Evolutionary conservation across 2,329 filamentous ascomycete species (phyloP), one percentile per base, ranked within the genome.

Genomic region (Nigrograna mackinnonii): DNA sequence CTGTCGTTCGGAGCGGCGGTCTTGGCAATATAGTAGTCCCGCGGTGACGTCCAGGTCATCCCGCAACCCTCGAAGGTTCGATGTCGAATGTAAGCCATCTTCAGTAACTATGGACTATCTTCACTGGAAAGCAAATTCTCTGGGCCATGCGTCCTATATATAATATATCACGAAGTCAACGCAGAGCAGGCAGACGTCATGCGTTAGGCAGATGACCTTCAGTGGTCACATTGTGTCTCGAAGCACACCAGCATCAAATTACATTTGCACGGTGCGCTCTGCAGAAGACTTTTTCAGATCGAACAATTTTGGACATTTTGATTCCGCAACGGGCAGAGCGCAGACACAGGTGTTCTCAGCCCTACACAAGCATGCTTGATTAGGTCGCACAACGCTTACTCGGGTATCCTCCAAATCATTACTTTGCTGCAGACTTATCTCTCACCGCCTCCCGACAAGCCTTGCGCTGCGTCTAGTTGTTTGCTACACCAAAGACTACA

Each of bases 11-110:
- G 39, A 42, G 47, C 49, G 32, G 43, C 48, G 42, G 46, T 49
- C 55, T 55, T 59, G 47, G 60, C 44, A 20, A 43, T 11, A 14
- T 24, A 24, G 20, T 37, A 4, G 34, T 12, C 6, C 28, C 33
- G 51, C 45, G 51, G 53, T 41, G 51, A 40, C 33, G 47, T 42
- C 55, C 58, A 60, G 17, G 50, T 46, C 40, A 47, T 46, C 28
- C 47, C 52, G 37, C 50, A 60, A 16, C 65, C 65, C 43, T 68
- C 65, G 51, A 68, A 67, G 14, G 56, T 56, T 37, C 65, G 53
- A 47, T 68, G 46, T 42, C 63, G 54, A 37, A 68, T 64, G 35
- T 67, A 67, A 28, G 54, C 46, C 61, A 67, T 68, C 5, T 22
- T 39, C n/a, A n/a, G n/a, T 33, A 9, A 33, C 18, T 33, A 11